Percentiles rank a stretch among this genome's conserved stretches.
Conservation (phyloP, 257 asterid genomes). For the Rauvolfia tetraphylla region DNA sequence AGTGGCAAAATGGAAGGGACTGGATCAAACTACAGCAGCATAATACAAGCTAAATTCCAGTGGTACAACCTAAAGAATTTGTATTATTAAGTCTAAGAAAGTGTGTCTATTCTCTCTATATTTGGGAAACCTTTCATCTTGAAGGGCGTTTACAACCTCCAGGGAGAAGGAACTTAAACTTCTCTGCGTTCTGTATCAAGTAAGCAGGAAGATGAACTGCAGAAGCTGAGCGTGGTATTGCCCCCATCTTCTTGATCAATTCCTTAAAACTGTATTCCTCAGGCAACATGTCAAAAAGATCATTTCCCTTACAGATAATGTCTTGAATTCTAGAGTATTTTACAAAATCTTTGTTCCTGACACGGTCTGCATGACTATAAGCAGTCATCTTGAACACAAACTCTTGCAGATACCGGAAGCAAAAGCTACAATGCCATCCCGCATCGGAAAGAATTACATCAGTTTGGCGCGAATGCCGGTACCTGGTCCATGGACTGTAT, state of each 20-base stretch:
- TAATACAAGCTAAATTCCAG: neutral
- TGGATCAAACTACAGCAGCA: neutral
- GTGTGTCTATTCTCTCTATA: neutral
- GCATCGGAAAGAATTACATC: constrained; percentile 71
- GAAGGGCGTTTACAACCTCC: constrained; percentile 71
- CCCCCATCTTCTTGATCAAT: constrained; percentile 78
- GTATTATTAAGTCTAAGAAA: neutral
- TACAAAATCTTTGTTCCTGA: constrained; percentile 42
- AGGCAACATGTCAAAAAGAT: constrained; percentile 85
- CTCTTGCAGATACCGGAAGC: constrained; percentile 52
- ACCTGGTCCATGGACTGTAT: constrained; percentile 51
- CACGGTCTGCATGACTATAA: constrained; percentile 65
- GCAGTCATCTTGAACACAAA: constrained; percentile 70
- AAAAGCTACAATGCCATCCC: constrained; percentile 97
- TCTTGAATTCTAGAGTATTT: constrained; percentile 65
- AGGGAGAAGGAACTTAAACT: constrained; percentile 73
- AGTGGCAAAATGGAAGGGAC: neutral
- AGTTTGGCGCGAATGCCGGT: constrained; percentile 68
- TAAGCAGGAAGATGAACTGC: constrained; percentile 81
- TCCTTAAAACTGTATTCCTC: constrained; percentile 87
- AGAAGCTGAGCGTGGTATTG: constrained; percentile 71
- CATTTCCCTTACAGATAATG: constrained; percentile 67
- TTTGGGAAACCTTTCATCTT: constrained; percentile 20
- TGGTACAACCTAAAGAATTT: neutral
- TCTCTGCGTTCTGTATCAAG: constrained; percentile 67